phyloP scores from a whole-genome alignment of 805 yeast species.

The Spathaspora boniae region DNA sequence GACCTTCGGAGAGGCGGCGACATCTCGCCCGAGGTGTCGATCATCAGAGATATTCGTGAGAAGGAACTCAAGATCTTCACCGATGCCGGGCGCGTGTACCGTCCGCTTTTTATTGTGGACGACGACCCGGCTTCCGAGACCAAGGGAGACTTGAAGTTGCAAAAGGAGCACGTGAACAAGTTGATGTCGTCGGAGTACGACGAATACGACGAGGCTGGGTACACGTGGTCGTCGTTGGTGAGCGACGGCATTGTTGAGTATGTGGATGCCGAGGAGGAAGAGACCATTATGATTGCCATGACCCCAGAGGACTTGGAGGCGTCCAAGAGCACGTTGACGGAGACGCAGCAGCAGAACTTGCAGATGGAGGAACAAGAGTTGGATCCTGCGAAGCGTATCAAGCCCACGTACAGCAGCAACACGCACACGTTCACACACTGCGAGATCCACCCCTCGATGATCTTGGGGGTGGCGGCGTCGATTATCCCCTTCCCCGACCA shows the following conservation, averaged over 20 bases:
- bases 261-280: constrained; percentile 98
- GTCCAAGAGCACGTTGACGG: constrained; percentile 42
- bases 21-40: constrained; percentile 92
- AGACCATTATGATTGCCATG: constrained; percentile 98
- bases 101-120: constrained; percentile 92
- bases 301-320: constrained; percentile 93
- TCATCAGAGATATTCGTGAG: constrained; percentile 95
- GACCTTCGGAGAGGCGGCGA: constrained; percentile 92
- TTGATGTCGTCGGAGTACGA: constrained; percentile 63
- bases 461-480: constrained; percentile 96
- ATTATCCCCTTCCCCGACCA: constrained; percentile 99
- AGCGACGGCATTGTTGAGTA: constrained; percentile 89
- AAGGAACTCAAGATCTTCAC: constrained; percentile 94
- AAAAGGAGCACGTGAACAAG: constrained; percentile 77
- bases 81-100: constrained; percentile 97
- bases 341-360: constrained; percentile 34
- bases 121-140: constrained; percentile 70
- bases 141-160: constrained; percentile 76
- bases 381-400: constrained; percentile 85
- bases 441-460: constrained; percentile 99
- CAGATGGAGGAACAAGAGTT: constrained; percentile 43
- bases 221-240: constrained; percentile 83
- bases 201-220: constrained; percentile 51
- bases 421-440: constrained; percentile 93
- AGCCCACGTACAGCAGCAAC: constrained; percentile 50